Base-by-base conservation (phyloP, 2,329 filamentous ascomycete genomes). In the Cladobotryum mycophilum region DNA sequence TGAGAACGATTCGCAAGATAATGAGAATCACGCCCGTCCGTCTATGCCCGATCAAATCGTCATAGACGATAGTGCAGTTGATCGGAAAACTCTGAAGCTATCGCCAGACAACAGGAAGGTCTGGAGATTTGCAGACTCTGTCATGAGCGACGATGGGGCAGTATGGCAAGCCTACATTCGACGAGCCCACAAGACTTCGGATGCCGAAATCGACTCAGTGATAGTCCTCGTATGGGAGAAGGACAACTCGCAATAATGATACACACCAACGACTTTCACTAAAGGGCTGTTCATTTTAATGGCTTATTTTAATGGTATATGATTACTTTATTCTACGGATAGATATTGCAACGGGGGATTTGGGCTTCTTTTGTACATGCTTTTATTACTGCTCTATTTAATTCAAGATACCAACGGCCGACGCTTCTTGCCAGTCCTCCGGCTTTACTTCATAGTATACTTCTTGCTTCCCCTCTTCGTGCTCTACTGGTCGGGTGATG, bases 121-220 rank as follows among this genome's bases (percentile, higher is more conserved):
- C 4, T 77, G 72, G 72, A 56, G 53, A 33, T 56, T 76, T 49
- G 50, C 74, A 40, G 72, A 76, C 55, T 65, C 70, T 11, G 61
- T 60, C 4, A 55, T 62, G 1, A 64, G 62, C 3, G 55, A 62
- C 2, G 56, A 65, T 15, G 70, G 72, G 8, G 63, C 66, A 40
- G 69, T 76, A 2, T 72, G 72, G 72, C 74, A 76, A 63, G 72
- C 70, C 0, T 77, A 76, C 41, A 59, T 74, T 15, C 73, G 71
- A 47, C 63, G 49, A 35, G 60, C 59, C 48, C 36, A 49, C 15
- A 53, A 41, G 4, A 47, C 12, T 33, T 61, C 61, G 40, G 61
- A 61, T 25, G 53, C 54, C 5, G 58, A 62, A 5, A 56, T 65
- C 2, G 70, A 73, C 51, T 73, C 70, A 18, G 60, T 72, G 4